Evolutionary conservation across 495 filamentous ascomycete species (phyloP).

Genomic region (Rhypophila decipiens): DNA sequence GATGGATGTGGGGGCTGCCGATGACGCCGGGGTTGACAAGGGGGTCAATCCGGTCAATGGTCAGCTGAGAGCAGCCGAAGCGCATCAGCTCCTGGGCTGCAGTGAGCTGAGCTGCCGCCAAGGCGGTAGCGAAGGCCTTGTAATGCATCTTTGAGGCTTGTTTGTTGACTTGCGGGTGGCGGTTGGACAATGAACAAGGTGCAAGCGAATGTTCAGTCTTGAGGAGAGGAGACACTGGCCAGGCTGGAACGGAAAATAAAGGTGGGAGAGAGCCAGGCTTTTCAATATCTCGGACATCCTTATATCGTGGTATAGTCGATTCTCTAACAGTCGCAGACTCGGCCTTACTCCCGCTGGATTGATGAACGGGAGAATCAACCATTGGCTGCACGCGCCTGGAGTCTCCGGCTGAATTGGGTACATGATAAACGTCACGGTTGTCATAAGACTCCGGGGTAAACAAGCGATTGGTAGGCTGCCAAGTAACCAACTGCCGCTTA

Average conservation of each 20-base stretch:
- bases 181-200: not conserved
- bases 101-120: constrained; percentile 26
- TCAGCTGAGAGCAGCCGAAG: constrained; percentile 39
- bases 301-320: not conserved
- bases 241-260: too few species aligned
- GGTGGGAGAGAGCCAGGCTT: not conserved
- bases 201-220: too few species aligned
- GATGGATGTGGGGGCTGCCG: constrained; percentile 38
- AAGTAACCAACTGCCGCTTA: not conserved
- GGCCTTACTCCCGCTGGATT: too few species aligned
- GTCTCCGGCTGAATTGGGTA: not conserved
- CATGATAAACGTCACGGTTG: not conserved
- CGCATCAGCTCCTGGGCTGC: constrained; percentile 36
- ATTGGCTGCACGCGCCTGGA: not conserved
- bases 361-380: too few species aligned
- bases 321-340: not conserved
- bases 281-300: not conserved
- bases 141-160: not conserved
- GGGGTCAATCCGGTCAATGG: constrained; percentile 41
- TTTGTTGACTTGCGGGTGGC: not conserved
- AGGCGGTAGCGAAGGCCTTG: constrained; percentile 19
- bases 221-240: too few species aligned
- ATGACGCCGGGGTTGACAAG: constrained; percentile 30
- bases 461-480: not conserved
- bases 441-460: not conserved